These are phyloP conservation scores for Mycosphaerelloides madeirae DNA, from an alignment of 2,329 filamentous ascomycete species.

Conservation along the genomic window DNA sequence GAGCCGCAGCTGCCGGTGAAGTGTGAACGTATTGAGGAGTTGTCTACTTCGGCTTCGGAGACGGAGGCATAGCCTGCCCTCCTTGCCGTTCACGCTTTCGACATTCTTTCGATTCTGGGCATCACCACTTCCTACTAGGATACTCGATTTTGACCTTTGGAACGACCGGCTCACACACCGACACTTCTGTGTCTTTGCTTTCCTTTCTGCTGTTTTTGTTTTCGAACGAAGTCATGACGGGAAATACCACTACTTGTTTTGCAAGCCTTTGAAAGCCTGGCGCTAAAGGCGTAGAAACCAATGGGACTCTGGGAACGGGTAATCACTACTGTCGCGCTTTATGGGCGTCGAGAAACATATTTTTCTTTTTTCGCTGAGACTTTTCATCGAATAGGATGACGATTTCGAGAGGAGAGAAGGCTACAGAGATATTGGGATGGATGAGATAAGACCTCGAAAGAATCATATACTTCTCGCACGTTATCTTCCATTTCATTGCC, in stretches of 20 bases:
- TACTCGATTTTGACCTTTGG: slow-evolving; percentile 1
- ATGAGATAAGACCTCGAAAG: no score
- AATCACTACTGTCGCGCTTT: no score
- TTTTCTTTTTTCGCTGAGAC: no score
- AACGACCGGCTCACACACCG: no score
- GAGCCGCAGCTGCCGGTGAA: slow-evolving; percentile 21
- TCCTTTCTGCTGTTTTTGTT: slow-evolving; percentile 4
- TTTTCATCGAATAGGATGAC: no score
- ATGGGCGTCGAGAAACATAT: no score
- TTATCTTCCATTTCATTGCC: no score
- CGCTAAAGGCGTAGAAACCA: slow-evolving; percentile 21
- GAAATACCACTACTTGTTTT: slow-evolving; percentile 14
- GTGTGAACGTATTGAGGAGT: slow-evolving; percentile 18
- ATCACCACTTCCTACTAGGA: slow-evolving; percentile 2
- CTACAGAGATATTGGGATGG: no score
- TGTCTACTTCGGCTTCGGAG: slow-evolving; percentile 6
- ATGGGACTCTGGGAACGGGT: neutral
- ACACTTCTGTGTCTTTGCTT: neutral
- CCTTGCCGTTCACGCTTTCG: slow-evolving; percentile 1
- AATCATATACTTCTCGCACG: no score
- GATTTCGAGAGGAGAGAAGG: no score
- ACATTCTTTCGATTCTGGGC: neutral
- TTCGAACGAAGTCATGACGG: slow-evolving; percentile 21
- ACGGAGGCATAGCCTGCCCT: slow-evolving; percentile 3
- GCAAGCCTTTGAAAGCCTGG: slow-evolving; percentile 21